Conservation (phyloP, 1,284 basidiomycete species). For the Wallemia mellicola region DNA sequence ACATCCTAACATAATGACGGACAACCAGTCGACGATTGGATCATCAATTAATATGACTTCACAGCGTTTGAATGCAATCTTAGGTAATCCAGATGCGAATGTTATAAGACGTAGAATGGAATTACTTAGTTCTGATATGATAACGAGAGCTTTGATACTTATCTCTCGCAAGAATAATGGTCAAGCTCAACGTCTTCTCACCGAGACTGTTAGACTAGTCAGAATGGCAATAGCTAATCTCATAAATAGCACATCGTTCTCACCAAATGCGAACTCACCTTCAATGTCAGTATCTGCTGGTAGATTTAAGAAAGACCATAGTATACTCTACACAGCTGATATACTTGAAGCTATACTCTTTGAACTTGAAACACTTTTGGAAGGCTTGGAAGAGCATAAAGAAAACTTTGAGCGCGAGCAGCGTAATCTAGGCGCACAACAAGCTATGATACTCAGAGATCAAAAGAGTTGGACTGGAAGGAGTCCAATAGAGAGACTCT, state of each 20-base stretch:
- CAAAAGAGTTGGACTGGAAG: slow-evolving; percentile 74
- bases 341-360: slow-evolving; percentile 52
- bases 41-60: slow-evolving; percentile 21
- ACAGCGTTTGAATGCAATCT: slow-evolving; percentile 3
- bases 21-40: slow-evolving; percentile 1
- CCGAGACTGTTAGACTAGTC: slow-evolving; percentile 61
- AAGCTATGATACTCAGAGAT: slow-evolving; percentile 73
- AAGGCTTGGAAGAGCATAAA: slow-evolving; percentile 63
- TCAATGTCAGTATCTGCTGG: slow-evolving; percentile 5
- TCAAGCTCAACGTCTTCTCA: slow-evolving; percentile 57
- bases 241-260: slow-evolving; percentile 15
- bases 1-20: slow-evolving; percentile 22
- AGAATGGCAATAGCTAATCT: slow-evolving; percentile 43
- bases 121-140: slow-evolving; percentile 72
- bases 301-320: not conserved
- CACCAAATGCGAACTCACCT: slow-evolving; percentile 5
- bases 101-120: slow-evolving; percentile 82
- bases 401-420: slow-evolving; percentile 66
- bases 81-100: slow-evolving; percentile 33
- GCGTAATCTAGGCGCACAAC: slow-evolving; percentile 65
- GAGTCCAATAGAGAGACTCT: slow-evolving; percentile 54
- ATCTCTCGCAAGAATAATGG: slow-evolving; percentile 58
- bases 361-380: slow-evolving; percentile 51
- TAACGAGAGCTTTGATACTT: slow-evolving; percentile 61
- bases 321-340: slow-evolving; percentile 28